Evolutionary conservation across 352 stramenopile genomes (phyloP).

Genomic region (Globisporangium yorkense): DNA sequence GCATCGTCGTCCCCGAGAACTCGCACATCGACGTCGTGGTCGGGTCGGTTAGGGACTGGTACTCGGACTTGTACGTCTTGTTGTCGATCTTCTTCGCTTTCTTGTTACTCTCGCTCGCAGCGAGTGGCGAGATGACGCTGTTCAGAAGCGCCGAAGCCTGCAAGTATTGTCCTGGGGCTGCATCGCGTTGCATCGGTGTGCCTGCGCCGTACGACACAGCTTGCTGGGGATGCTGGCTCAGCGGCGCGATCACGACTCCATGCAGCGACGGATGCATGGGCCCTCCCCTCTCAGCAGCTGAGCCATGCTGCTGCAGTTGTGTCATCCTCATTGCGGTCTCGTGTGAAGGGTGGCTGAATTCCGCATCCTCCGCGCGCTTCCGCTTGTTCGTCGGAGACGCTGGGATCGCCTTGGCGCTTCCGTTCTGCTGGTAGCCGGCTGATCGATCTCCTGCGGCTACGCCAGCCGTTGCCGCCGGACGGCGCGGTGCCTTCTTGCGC

Average conservation of each 20-base stretch:
- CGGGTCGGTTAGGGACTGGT: slow-evolving; percentile 18
- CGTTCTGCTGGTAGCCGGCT: not conserved
- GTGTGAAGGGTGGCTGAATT: not conserved
- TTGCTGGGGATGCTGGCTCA: slow-evolving; percentile 13
- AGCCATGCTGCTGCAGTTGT: slow-evolving; percentile 6
- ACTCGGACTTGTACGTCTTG: slow-evolving; percentile 29
- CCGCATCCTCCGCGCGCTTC: not conserved
- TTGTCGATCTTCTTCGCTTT: slow-evolving; percentile 66
- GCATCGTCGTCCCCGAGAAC: slow-evolving; percentile 7
- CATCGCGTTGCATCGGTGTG: slow-evolving; percentile 16
- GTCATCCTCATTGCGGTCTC: not conserved
- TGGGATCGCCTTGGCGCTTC: not conserved
- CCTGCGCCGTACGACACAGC: slow-evolving; percentile 5
- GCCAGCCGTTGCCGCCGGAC: slow-evolving; percentile 18
- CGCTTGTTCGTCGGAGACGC: not conserved
- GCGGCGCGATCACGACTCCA: slow-evolving; percentile 21
- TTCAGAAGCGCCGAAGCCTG: slow-evolving; percentile 35
- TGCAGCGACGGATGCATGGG: slow-evolving; percentile 32
- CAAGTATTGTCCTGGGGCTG: slow-evolving; percentile 22
- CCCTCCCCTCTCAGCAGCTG: slow-evolving; percentile 17
- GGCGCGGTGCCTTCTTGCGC: slow-evolving; percentile 66
- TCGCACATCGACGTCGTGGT: slow-evolving; percentile 14
- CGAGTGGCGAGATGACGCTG: slow-evolving; percentile 69
- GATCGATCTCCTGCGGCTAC: slow-evolving; percentile 4
- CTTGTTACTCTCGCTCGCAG: slow-evolving; percentile 58